A percentile compares a stretch with the other conserved stretches of the same genome.
These are phyloP conservation scores for Melanogaster broomeanus DNA, from an alignment of 768 basidiomycete genomes.

Conservation along the genomic window DNA sequence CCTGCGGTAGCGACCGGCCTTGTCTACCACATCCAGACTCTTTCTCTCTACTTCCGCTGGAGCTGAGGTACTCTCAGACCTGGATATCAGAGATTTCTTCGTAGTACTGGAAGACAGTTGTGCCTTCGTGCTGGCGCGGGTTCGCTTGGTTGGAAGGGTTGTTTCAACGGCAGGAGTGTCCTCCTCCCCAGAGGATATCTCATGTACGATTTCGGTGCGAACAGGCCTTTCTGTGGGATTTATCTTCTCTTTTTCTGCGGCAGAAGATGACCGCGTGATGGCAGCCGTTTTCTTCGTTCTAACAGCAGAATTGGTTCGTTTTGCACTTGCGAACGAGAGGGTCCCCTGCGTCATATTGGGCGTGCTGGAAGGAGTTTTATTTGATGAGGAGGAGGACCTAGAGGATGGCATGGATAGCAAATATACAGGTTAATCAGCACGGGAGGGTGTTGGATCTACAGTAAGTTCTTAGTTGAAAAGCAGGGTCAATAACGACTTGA, in stretches of 20 bases:
- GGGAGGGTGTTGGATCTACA: too few species aligned
- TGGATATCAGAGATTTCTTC: constrained; percentile 4
- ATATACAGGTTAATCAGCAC: neutral
- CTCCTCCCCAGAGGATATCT: constrained; percentile 25
- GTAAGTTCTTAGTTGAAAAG: too few species aligned
- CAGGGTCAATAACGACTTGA: too few species aligned
- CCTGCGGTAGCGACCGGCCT: constrained; percentile 52
- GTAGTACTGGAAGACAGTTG: constrained; percentile 4
- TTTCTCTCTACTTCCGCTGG: constrained; percentile 16
- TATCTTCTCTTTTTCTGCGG: constrained; percentile 7
- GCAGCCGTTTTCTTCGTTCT: constrained; percentile 18
- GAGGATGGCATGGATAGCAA: constrained; percentile 1
- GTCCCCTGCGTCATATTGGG: constrained; percentile 44
- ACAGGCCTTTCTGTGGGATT: constrained; percentile 1
- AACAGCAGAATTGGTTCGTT: constrained; percentile 40
- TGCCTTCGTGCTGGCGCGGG: constrained; percentile 25
- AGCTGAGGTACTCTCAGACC: constrained; percentile 5
- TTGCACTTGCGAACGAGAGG: constrained; percentile 46
- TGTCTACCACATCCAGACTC: constrained; percentile 45
- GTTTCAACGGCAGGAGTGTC: neutral
- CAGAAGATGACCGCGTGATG: neutral
- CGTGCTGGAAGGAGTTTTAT: neutral
- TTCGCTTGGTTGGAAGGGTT: constrained; percentile 22
- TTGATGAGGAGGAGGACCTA: neutral
- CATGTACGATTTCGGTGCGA: constrained; percentile 2